These are phyloP conservation scores for Fusarium euwallaceae DNA, from an alignment of 2,329 filamentous ascomycete species.

Conservation along the genomic window DNA sequence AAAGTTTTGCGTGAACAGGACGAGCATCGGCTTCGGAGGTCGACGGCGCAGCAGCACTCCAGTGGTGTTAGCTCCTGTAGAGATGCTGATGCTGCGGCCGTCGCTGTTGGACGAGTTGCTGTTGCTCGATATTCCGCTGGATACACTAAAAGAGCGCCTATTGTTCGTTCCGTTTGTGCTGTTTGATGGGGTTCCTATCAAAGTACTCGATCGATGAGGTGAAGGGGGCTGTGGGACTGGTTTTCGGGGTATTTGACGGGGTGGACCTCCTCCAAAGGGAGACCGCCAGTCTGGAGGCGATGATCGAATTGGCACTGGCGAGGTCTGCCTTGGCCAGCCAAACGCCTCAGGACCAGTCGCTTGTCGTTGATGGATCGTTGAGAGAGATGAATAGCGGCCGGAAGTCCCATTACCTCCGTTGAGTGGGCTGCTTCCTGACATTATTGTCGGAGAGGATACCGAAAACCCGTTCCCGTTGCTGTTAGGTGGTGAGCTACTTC, in stretches of 20 bases:
- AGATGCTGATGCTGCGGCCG: slow-evolving; percentile 41
- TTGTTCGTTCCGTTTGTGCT: slow-evolving; percentile 20
- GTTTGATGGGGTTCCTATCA: slow-evolving; percentile 16
- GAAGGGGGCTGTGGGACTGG: slow-evolving; percentile 39
- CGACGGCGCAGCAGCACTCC: slow-evolving; percentile 47
- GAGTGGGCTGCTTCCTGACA: not conserved
- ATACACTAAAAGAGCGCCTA: slow-evolving; percentile 41
- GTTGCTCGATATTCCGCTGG: slow-evolving; percentile 39
- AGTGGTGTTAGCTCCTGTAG: slow-evolving; percentile 45
- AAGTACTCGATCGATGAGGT: slow-evolving; percentile 28
- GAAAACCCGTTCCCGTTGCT: slow-evolving; percentile 13
- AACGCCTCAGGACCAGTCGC: slow-evolving; percentile 21
- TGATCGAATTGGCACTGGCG: slow-evolving; percentile 28
- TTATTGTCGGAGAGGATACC: slow-evolving; percentile 1
- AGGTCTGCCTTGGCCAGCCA: slow-evolving; percentile 36
- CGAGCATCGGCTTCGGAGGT: slow-evolving; percentile 52
- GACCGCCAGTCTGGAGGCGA: slow-evolving; percentile 31
- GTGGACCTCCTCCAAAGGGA: slow-evolving; percentile 15
- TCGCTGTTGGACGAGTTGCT: slow-evolving; percentile 46
- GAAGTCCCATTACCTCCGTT: not conserved
- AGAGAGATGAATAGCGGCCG: slow-evolving; percentile 31
- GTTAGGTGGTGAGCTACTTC: not conserved
- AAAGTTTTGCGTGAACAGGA: slow-evolving; percentile 49
- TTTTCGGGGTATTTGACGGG: slow-evolving; percentile 27
- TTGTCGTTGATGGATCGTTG: slow-evolving; percentile 39